These are phyloP conservation scores for Aphanomyces euteiches DNA, from an alignment of 352 stramenopile species.

Conservation along the genomic window DNA sequence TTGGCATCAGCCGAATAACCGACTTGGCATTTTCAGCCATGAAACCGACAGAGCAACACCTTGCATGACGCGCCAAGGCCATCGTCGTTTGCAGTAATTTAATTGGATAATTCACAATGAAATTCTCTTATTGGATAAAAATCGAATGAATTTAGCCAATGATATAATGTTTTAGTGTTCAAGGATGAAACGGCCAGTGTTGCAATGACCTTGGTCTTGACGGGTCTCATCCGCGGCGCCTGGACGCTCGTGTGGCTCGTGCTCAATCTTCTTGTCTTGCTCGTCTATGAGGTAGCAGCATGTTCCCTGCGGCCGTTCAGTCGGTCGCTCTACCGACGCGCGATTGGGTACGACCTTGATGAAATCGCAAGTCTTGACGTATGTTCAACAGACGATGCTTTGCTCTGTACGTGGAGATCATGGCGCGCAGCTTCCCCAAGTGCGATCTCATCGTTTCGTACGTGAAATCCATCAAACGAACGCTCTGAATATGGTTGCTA, in stretches of 20 bases:
- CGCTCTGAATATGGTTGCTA: slow-evolving; percentile 21
- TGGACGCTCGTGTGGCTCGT: not conserved
- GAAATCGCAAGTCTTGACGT: not conserved
- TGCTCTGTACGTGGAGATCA: slow-evolving; percentile 14
- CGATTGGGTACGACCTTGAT: not conserved
- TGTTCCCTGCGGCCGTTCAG: slow-evolving; percentile 6
- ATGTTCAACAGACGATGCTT: slow-evolving; percentile 14
- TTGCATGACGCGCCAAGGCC: not conserved
- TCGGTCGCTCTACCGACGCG: not conserved
- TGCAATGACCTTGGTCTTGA: not conserved
- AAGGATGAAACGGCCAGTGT: slow-evolving; percentile 10
- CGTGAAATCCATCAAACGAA: not conserved
- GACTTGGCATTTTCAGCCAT: no score
- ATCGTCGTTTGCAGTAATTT: not conserved
- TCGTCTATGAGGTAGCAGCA: slow-evolving; percentile 11
- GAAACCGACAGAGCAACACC: not conserved
- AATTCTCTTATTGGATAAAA: no score
- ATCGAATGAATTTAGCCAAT: no score
- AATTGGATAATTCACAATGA: not conserved
- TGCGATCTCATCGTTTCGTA: slow-evolving; percentile 17
- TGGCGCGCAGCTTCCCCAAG: not conserved
- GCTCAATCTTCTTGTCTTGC: slow-evolving; percentile 11
- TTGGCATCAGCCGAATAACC: no score
- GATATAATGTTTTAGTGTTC: no score
- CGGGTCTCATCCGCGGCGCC: not conserved